Evolutionary conservation across 768 basidiomycete species (phyloP), one percentile per base, ranked within the genome.

Genomic region (Tephrocybe sp.): DNA sequence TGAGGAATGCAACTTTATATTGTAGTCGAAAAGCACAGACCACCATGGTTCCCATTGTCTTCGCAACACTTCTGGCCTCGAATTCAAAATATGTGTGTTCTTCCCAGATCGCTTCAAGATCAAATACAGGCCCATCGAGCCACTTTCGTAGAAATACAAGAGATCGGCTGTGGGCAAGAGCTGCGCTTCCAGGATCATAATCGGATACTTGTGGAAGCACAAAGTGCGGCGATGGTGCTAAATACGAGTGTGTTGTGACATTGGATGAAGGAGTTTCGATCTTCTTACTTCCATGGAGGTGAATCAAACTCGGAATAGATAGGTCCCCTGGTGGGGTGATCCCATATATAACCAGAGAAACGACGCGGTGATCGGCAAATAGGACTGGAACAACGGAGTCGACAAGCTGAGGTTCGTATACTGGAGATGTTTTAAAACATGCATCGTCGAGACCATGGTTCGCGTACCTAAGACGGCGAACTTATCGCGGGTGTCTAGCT

Each of bases 41-140:
- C 59, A 78, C 77, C 77, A 78, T 78, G 3, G 76, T 80, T 13
- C 69, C 73, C 77, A 79, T 77, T n/a, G 77, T 79, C 50, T 73
- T 73, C 2, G 75, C 75, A 3, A 79, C 75, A 52, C 75, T 79
- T 40, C 75, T 61, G 12, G 63, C 64, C 42, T 69, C 71, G 52
- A 83, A 83, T 59, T 83, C 81, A 52, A 74, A 80, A 48, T 70
- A 71, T 1, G 72, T 73, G 52, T 83, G 81, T 49, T 80, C 78
- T 10, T 82, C 78, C 81, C 81, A 83, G 27, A 82, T 75, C n/a
- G 71, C 73, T 56, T 81, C 81, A 1, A 81, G 63, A 57, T 81
- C 77, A 44, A 83, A 83, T 21, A 68, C 58, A 10, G 80, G 81
- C 0, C 80, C 80, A 27, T 70, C 74, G 2, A 78, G 61, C 42